A percentile compares a stretch with the other conserved stretches of the same genome.
These are phyloP conservation scores for Penicillium longicatenatum DNA, from an alignment of 495 filamentous ascomycete genomes.

Conservation along the genomic window DNA sequence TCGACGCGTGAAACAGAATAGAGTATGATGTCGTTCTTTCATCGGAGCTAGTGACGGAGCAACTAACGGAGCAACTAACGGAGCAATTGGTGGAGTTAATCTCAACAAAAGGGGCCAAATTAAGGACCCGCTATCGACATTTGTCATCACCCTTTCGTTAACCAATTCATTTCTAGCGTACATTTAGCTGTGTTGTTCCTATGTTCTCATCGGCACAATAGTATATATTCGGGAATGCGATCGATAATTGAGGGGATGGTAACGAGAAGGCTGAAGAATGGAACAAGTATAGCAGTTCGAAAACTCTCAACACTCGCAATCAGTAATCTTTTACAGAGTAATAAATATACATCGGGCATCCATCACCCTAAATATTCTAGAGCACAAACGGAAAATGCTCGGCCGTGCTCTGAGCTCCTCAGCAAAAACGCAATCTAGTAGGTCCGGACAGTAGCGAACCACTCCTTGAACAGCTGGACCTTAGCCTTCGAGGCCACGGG, in stretches of 20 bases:
- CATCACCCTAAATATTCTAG: conserved; percentile 2
- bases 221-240: too few species aligned
- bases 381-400: background rate
- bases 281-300: too few species aligned
- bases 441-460: background rate
- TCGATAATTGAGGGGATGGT: too few species aligned
- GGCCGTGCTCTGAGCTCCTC: background rate
- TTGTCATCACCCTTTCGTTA: too few species aligned
- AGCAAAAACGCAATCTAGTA: conserved; percentile 1
- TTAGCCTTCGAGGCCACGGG: conserved; percentile 1
- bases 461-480: conserved; percentile 4
- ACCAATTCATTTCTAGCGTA: too few species aligned
- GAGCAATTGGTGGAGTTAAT: conserved; percentile 3
- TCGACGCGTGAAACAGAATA: background rate
- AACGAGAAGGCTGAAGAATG: too few species aligned
- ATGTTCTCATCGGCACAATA: too few species aligned
- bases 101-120: conserved; percentile 1
- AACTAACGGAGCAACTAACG: too few species aligned
- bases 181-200: too few species aligned
- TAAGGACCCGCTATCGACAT: too few species aligned
- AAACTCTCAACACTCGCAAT: too few species aligned
- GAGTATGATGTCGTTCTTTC: background rate
- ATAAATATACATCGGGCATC: background rate
- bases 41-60: background rate
- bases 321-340: too few species aligned